These are phyloP conservation scores for Limnanthes douglasii DNA, from an alignment of 345 rosid genomes.

Conservation along the genomic window DNA sequence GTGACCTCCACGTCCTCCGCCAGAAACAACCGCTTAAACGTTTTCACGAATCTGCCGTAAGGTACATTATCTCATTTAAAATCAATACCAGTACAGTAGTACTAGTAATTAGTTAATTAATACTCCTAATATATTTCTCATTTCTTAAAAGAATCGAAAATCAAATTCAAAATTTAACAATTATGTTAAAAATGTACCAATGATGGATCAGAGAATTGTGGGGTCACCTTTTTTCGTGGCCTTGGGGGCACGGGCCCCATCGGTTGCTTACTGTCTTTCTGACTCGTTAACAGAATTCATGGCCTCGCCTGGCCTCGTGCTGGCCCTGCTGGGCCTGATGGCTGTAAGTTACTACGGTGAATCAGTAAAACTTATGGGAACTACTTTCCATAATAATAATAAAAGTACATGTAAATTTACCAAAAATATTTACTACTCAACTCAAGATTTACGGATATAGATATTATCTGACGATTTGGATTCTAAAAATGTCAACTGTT, in stretches of 20 bases:
- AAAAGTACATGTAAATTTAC: no score
- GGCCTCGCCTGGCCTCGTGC: constrained; percentile 1
- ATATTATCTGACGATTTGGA: no score
- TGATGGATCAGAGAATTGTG: constrained; percentile 12
- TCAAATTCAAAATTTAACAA: constrained; percentile 2
- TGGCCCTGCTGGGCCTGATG: constrained; percentile 7
- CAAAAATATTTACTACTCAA: no score
- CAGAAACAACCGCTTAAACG: constrained; percentile 67
- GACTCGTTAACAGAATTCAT: constrained; percentile 17
- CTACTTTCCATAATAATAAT: no score
- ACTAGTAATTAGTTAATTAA: constrained; percentile 1
- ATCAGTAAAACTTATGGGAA: no score
- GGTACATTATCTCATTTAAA: constrained; percentile 26
- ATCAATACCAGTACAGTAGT: no score
- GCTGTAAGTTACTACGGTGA: constrained; percentile 13
- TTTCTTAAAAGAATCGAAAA: not conserved
- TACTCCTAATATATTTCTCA: constrained; percentile 4
- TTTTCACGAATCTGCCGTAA: constrained; percentile 76
- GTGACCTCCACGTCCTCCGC: constrained; percentile 97
- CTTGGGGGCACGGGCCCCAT: constrained; percentile 22
- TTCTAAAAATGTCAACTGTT: not conserved
- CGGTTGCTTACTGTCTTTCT: constrained; percentile 16
- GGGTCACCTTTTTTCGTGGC: no score
- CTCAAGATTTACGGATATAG: no score
- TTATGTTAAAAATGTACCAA: no score